Conservation (phyloP, 2,329 filamentous ascomycete species). For the Colletotrichum cereale region DNA sequence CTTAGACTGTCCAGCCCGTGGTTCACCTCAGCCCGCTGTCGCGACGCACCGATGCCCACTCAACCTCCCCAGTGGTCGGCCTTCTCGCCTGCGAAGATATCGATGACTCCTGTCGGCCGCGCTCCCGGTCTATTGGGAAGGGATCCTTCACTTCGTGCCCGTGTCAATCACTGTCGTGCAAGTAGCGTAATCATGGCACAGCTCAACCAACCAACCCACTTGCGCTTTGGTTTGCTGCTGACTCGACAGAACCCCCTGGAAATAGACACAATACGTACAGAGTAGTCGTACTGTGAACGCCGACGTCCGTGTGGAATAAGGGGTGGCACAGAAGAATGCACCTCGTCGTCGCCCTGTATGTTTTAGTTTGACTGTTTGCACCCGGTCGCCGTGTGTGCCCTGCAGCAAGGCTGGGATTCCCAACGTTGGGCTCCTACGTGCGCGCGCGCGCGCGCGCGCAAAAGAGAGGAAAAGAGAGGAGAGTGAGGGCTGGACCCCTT, state of each 20-base stretch:
- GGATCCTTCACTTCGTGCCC: neutral
- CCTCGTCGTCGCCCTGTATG: constrained; percentile 12
- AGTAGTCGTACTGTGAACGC: neutral
- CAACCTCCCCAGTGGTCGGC: neutral
- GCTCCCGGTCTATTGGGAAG: neutral
- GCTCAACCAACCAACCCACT: neutral
- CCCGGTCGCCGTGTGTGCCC: neutral
- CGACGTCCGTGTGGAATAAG: constrained; percentile 6
- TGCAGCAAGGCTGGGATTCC: neutral
- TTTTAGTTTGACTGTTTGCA: constrained; percentile 12
- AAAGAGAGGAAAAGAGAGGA: neutral
- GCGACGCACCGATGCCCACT: constrained; percentile 14
- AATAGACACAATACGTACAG: neutral
- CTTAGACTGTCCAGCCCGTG: constrained; percentile 11
- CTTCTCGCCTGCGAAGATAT: neutral
- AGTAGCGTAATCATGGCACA: neutral
- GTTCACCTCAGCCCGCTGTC: constrained; percentile 31
- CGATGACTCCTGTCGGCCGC: neutral
- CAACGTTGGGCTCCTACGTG: constrained; percentile 5
- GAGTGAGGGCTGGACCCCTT: constrained; percentile 5
- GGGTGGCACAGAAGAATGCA: constrained; percentile 23
- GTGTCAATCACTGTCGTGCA: constrained; percentile 19
- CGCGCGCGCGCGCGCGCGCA: neutral
- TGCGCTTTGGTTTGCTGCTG: constrained; percentile 24
- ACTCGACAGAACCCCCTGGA: constrained; percentile 20